Base-by-base conservation (phyloP, 805 yeast genomes). In the Candida anglica region DNA sequence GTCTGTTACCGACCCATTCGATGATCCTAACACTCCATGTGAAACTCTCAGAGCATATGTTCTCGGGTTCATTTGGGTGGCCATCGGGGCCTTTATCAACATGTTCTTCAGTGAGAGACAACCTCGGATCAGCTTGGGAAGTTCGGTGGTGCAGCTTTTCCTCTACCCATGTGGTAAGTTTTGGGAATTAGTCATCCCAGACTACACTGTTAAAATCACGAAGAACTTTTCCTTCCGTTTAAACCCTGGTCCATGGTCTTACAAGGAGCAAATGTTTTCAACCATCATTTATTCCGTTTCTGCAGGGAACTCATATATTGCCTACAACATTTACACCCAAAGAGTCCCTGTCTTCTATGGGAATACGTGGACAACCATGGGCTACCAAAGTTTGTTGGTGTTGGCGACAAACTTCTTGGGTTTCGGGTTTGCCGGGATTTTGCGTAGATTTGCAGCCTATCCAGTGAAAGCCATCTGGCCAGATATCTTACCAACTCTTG, bases 211-310 rank as follows among this genome's bases (percentile, higher is more conserved):
- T 37, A 51, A 17, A 10, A 11, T 32, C 11, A 13, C 21, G 8
- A 20, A 15, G 5, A 26, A 23, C 5, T 24, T 32, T 11, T 18
- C 27, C 8, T 36, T 29, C 41, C 46, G 49, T 17, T 51, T 79
- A 34, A 77, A 77, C 50, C 81, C 81, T 3, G 82, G 85, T 8
- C 81, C 81, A 9, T 81, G 83, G 81, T 59, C 66, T 19, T 63
- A 53, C 41, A 79, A 79, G 48, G 86, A 79, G 46, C 86, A 80
- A 52, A 76, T 78, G 79, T 65, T 81, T 38, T 63, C 81, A 2
- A 74, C 86, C 6, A 47, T 68, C 19, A 59, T 60, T 47, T 61
- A 49, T 45, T 52, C 62, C 26, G 62, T 64, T 17, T 59, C 64
- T 27, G 46, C 48, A 22, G 44, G 58, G 23, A 44, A 47, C 34